Evolutionary conservation across 148 eudicot species (phyloP), one percentile per base, ranked within the genome.

Genomic region (Camellia granthamiana): DNA sequence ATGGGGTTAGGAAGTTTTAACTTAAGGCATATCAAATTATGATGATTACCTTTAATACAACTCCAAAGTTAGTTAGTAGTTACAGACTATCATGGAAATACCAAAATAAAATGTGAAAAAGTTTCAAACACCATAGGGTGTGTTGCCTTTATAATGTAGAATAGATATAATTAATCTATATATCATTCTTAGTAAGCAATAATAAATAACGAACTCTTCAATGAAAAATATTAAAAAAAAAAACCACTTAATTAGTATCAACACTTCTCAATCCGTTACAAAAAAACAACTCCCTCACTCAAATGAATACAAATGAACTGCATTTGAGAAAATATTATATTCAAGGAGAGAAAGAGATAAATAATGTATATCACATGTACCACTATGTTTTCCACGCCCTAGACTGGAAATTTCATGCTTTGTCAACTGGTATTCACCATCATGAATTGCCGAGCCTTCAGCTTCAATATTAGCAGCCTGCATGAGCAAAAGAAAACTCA

Each of bases 401-500:
- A 91, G 65, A 79, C 88, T 78, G 19, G 86, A 77, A 75, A 81
- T 84, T 43, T 85, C 91, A 64, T 80, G 86, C 83, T 88, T 92
- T 72, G 85, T 74, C 69, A 88, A 83, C 63, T 84, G 91, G 78
- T 80, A 92, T 42, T 83, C 92, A 77, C 86, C 71, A 72, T 79
- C 91, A 78, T 85, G 88, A 78, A 87, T 81, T 66, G 85, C 92
- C 16, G 90, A 80, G 72, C 85, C 84, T 85, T 92, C 96, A 84
- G 84, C 87, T 83, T 91, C 97, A 79, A 83, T 82, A 78, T 90
- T 90, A 75, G 93, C 90, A 67, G 92, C 97, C 98, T 94, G 85
- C 75, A 82, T 69, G 81, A 76, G 78, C 78, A 82, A 68, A 80
- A 83, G 59, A 55, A 54, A 78, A 79, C 18, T 56, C 70, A 41